phyloP scores from a whole-genome alignment of 176 grass and related monocot species.

The Zoysia japonica region DNA sequence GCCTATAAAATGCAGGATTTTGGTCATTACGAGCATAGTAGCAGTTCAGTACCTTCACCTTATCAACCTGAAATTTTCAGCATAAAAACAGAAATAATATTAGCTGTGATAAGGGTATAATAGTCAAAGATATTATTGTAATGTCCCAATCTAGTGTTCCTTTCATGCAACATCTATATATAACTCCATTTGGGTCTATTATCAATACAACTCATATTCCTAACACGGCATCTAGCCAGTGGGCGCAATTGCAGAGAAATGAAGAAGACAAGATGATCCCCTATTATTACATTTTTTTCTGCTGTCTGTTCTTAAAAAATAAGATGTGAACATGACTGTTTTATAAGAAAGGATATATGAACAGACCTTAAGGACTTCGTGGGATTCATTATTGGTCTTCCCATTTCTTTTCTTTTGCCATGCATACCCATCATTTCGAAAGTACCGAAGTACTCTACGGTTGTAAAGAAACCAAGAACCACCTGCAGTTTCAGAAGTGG shows the following conservation, averaged over 20 bases:
- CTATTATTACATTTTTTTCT: too few species aligned
- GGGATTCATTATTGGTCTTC: conserved; percentile 67
- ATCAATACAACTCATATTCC: not conserved
- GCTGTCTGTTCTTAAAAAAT: too few species aligned
- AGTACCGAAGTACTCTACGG: conserved; percentile 75
- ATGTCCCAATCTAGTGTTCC: too few species aligned
- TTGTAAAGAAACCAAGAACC: conserved; percentile 95
- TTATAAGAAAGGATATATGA: not conserved
- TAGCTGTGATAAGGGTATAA: not conserved
- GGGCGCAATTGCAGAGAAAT: too few species aligned
- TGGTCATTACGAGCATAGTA: conserved; percentile 74
- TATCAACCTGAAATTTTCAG: conserved; percentile 67
- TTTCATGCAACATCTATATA: too few species aligned
- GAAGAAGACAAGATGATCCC: too few species aligned
- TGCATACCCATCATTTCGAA: conserved; percentile 73
- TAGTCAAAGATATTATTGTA: too few species aligned
- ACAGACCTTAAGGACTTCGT: conserved; percentile 83
- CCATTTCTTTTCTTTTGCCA: conserved; percentile 81
- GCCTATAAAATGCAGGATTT: conserved; percentile 68
- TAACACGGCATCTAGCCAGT: too few species aligned
- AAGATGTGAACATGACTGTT: not conserved
- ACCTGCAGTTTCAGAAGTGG: conserved; percentile 53
- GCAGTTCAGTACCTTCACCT: conserved; percentile 59
- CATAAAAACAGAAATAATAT: conserved; percentile 13
- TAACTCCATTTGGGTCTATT: not conserved